Conservation (phyloP, 2,329 filamentous ascomycete genomes). For the Graphilbum fragrans region DNA sequence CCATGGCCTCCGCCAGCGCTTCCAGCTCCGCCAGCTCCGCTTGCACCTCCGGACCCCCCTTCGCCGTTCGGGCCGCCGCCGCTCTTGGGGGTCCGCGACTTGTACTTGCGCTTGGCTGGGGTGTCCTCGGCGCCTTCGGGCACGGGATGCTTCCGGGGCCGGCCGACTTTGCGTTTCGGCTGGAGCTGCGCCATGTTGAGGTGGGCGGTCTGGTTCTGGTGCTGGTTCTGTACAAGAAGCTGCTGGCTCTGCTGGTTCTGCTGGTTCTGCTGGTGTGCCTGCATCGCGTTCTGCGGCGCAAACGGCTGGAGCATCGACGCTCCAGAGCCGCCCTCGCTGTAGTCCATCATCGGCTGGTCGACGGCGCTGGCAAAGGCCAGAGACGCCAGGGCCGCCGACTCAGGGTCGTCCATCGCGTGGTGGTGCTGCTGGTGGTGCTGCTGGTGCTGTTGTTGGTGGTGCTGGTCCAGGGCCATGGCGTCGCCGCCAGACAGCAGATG, state of each 20-base stretch:
- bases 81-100: slow-evolving; percentile 36
- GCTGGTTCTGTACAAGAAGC: not conserved
- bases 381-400: slow-evolving; percentile 22
- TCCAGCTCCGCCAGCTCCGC: slow-evolving; percentile 28
- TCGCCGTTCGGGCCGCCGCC: too few relatives aligned
- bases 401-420: slow-evolving; percentile 28
- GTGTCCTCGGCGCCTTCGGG: slow-evolving; percentile 42
- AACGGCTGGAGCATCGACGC: not conserved
- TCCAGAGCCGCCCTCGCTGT: too few relatives aligned
- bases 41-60: too few relatives aligned
- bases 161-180: slow-evolving; percentile 52
- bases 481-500: too few relatives aligned
- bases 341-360: not conserved
- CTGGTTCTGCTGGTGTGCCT: not conserved
- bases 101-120: slow-evolving; percentile 55
- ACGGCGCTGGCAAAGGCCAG: not conserved
- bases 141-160: slow-evolving; percentile 50
- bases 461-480: not conserved
- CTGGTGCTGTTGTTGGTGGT: too few relatives aligned
- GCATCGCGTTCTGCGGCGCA: not conserved
- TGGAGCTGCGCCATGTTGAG: slow-evolving; percentile 15
- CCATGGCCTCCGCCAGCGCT: slow-evolving; percentile 2
- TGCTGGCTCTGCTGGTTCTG: not conserved
- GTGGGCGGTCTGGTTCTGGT: not conserved
- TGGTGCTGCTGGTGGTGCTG: too few relatives aligned